phyloP scores from a whole-genome alignment of 352 stramenopile species.

The Thalassiosira gravida region DNA sequence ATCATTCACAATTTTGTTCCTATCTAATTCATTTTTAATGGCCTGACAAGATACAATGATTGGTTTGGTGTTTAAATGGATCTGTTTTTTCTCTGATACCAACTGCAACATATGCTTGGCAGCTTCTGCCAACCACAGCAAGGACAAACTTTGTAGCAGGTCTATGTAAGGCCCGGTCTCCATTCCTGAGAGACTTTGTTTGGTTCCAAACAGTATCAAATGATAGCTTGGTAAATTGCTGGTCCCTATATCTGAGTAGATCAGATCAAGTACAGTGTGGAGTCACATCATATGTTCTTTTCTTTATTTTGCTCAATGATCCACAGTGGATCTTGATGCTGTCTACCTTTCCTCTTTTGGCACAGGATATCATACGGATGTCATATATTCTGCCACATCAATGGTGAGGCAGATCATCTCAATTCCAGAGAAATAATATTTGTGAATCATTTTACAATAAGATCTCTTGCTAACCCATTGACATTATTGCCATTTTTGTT shows the following conservation, averaged over 20 bases:
- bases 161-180: neutral
- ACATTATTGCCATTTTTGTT: slow-evolving; percentile 21
- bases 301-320: slow-evolving; percentile 11
- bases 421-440: slow-evolving; percentile 20
- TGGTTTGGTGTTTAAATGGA: slow-evolving; percentile 18
- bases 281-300: slow-evolving; percentile 13
- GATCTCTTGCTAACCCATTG: slow-evolving; percentile 17
- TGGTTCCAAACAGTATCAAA: slow-evolving; percentile 26
- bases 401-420: slow-evolving; percentile 29
- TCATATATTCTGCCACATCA: slow-evolving; percentile 13
- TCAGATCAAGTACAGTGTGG: slow-evolving; percentile 6
- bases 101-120: slow-evolving; percentile 23
- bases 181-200: neutral
- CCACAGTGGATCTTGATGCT: slow-evolving; percentile 13
- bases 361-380: slow-evolving; percentile 19
- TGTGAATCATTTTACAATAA: slow-evolving; percentile 18
- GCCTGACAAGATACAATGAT: slow-evolving; percentile 4
- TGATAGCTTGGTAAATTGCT: slow-evolving; percentile 14
- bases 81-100: slow-evolving; percentile 6
- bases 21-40: slow-evolving; percentile 3
- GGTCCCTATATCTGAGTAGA: slow-evolving; percentile 7
- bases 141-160: neutral
- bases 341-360: slow-evolving; percentile 21
- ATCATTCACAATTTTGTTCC: slow-evolving; percentile 1
- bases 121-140: slow-evolving; percentile 9